Percentiles rank a stretch among this genome's conserved stretches.
Evolutionary conservation across 169 alveolate species (phyloP).

Genomic region (Plasmodium knowlesi): DNA sequence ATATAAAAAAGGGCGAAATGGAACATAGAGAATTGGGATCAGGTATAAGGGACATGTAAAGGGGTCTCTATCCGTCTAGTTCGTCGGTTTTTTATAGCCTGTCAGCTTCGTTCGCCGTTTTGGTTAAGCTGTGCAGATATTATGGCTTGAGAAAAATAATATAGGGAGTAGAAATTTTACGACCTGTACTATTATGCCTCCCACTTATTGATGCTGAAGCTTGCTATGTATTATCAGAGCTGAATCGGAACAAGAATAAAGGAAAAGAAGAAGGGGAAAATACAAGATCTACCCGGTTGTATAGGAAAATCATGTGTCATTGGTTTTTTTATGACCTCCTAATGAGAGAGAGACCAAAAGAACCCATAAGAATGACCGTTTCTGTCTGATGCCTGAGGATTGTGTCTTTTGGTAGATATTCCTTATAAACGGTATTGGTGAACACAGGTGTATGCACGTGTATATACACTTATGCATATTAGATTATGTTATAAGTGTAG

Average conservation of each 20-base stretch:
- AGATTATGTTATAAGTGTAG: not conserved
- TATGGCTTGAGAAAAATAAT: not conserved
- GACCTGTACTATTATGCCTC: not conserved
- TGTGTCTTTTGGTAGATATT: not conserved
- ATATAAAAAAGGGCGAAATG: slow-evolving; percentile 75
- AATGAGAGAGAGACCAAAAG: too few species aligned
- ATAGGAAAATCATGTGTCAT: not conserved
- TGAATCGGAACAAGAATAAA: slow-evolving; percentile 91
- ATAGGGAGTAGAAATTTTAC: not conserved
- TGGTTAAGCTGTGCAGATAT: not conserved
- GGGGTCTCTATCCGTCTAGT: slow-evolving; percentile 76
- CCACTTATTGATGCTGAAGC: slow-evolving; percentile 77
- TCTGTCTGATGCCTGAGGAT: not conserved
- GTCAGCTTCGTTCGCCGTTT: not conserved
- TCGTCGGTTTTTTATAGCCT: not conserved
- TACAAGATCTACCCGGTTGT: slow-evolving; percentile 71
- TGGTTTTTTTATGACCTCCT: not conserved
- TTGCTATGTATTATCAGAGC: slow-evolving; percentile 87
- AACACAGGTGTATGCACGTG: not conserved
- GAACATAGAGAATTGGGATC: slow-evolving; percentile 8
- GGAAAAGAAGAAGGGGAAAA: slow-evolving; percentile 77
- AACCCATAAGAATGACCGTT: not conserved
- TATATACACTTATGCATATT: not conserved
- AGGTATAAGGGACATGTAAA: not conserved
- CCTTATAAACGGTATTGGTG: not conserved